Base-by-base conservation (phyloP, 1,284 basidiomycete species). In the Ganoderma lucidum region DNA sequence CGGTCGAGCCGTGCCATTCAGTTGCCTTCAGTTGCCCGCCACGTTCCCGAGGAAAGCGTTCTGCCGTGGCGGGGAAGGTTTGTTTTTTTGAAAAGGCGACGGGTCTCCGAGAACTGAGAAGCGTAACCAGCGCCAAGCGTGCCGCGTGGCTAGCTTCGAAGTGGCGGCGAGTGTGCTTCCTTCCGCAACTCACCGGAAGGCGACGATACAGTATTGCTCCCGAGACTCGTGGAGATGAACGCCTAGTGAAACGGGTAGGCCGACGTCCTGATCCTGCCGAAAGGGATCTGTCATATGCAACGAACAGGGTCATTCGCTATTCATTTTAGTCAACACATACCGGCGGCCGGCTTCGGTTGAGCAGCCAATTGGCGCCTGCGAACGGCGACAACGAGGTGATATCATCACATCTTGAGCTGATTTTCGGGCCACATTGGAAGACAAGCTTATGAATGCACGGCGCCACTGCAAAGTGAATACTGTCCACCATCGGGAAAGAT, bases 31-130 rank as follows among this genome's bases (percentile, higher is more conserved):
- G 23, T 61, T 59, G 56, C 35, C 37, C 15, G 23, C 48, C 65
- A 62, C 66, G 66, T 63, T 58, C 61, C 37, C 66, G 48, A 62
- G 41, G 37, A 17, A 35, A 56, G 39, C 28, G 45, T 35, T 23
- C 32, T 37, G 56, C 35, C 56, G 35, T 12, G 32, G 35, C 56
- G 37, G 56, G 37, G 56, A 59, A 59, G 35, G 35, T 23, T 39
- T 39, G 10, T 59, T 53, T 59, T 53, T 53, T 53, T 53, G 23
- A 28, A n/a, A 35, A 59, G 28, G 35, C 32, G 56, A 39, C 30
- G 15, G 56, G 19, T 17, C 19, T 10, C 45, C 45, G n/a, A 48
- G 45, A 48, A 35, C 19, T n/a, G 8, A 59, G 56, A 59, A 37
- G 56, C 35, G 5, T 19, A 3, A 19, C 19, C n/a, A 23, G 32